A percentile compares a stretch with the other conserved stretches of the same genome.
These are phyloP conservation scores for Pleurotus cornucopiae DNA, from an alignment of 768 basidiomycete genomes.

Conservation along the genomic window DNA sequence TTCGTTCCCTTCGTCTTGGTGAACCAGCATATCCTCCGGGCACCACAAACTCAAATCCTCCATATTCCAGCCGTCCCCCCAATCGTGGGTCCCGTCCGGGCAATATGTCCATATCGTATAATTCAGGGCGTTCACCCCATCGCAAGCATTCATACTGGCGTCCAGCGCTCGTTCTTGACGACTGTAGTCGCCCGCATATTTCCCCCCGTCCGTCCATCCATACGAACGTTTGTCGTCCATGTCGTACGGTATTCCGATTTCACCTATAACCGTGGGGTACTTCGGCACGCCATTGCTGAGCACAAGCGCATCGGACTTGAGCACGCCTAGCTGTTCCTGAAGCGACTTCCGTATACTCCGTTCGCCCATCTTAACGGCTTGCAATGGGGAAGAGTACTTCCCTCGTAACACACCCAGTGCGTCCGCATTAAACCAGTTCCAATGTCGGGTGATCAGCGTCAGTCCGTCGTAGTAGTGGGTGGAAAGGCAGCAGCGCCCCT, in stretches of 20 bases:
- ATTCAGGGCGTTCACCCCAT: slow-evolving; percentile 70
- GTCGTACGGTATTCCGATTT: slow-evolving; percentile 94
- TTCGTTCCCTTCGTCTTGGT: slow-evolving; percentile 13
- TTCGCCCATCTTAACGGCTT: slow-evolving; percentile 82
- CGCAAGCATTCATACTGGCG: slow-evolving; percentile 73
- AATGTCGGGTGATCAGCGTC: slow-evolving; percentile 88
- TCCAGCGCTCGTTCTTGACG: slow-evolving; percentile 83
- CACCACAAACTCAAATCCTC: slow-evolving; percentile 94
- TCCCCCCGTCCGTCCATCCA: slow-evolving; percentile 67
- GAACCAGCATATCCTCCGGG: slow-evolving; percentile 52
- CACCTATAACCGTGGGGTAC: slow-evolving; percentile 91
- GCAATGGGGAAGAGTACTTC: slow-evolving; percentile 62
- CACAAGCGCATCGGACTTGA: slow-evolving; percentile 69
- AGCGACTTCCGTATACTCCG: slow-evolving; percentile 74
- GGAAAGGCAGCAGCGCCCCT: slow-evolving; percentile 69
- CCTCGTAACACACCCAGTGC: slow-evolving; percentile 89
- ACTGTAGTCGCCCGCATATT: slow-evolving; percentile 70
- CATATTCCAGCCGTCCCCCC: slow-evolving; percentile 97
- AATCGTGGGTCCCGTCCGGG: slow-evolving; percentile 75
- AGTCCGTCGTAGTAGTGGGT: slow-evolving; percentile 95
- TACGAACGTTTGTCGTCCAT: slow-evolving; percentile 88
- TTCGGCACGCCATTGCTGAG: slow-evolving; percentile 35
- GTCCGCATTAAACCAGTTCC: slow-evolving; percentile 96
- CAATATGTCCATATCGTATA: slow-evolving; percentile 92
- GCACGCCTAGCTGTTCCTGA: slow-evolving; percentile 75